These are phyloP conservation scores for Linum usitatissimum DNA, from an alignment of 345 rosid species.

Conservation along the genomic window DNA sequence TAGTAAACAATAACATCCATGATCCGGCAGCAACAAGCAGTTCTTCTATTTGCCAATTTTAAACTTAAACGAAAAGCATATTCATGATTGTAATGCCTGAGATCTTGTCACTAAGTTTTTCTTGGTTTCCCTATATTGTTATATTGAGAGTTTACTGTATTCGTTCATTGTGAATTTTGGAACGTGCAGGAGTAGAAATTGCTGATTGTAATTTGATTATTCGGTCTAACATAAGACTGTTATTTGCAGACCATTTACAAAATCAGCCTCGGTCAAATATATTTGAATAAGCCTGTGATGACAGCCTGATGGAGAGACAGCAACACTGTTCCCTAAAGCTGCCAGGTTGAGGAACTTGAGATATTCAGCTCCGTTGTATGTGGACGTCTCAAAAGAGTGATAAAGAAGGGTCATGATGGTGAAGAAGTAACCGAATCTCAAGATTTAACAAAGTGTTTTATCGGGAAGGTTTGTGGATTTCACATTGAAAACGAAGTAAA, in stretches of 20 bases:
- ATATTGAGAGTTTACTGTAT: neutral
- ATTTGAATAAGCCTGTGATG: slow-evolving; percentile 99
- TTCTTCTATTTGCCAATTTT: too few relatives aligned
- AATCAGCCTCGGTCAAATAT: slow-evolving; percentile 90
- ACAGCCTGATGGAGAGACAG: slow-evolving; percentile 96
- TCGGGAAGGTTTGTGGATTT: slow-evolving; percentile 57
- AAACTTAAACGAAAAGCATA: too few relatives aligned
- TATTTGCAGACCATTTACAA: slow-evolving; percentile 82
- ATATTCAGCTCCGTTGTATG: slow-evolving; percentile 90
- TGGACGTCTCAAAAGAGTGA: slow-evolving; percentile 84
- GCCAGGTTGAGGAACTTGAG: slow-evolving; percentile 95
- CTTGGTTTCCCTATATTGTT: too few relatives aligned
- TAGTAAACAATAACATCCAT: too few relatives aligned
- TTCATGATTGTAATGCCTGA: too few relatives aligned
- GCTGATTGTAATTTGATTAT: neutral
- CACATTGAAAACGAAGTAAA: slow-evolving; percentile 1
- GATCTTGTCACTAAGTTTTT: too few relatives aligned
- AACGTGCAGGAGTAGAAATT: neutral
- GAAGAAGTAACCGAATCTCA: slow-evolving; percentile 94
- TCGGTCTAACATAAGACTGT: slow-evolving; percentile 8
- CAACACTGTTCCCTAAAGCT: slow-evolving; percentile 92
- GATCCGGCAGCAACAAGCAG: too few relatives aligned
- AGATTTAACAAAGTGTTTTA: slow-evolving; percentile 89
- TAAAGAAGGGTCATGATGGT: slow-evolving; percentile 95
- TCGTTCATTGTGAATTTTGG: neutral